Evolutionary conservation across 2,329 filamentous ascomycete genomes (phyloP), one percentile per base, ranked within the genome.

Genomic region (Colletotrichum theobromicola): DNA sequence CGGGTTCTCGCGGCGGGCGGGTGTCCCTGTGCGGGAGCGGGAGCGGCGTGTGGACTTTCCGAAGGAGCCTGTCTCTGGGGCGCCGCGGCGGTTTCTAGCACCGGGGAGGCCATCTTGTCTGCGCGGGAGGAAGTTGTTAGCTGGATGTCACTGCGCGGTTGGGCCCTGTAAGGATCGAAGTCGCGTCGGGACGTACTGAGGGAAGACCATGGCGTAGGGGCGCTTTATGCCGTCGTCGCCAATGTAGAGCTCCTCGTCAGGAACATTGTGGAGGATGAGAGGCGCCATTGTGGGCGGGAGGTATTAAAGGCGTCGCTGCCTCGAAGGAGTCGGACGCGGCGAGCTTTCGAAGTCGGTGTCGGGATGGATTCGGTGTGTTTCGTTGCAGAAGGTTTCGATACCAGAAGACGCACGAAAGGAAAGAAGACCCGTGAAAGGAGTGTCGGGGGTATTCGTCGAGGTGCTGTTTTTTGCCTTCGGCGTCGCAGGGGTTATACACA

Each of bases 261-360:
- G 91, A 76, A 93, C 92, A 80, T 93, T 93, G 81, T 93, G 92
- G 37, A 93, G 85, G 79, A 93, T 93, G 72, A 93, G 85, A 77
- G 92, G 92, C 72, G 91, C 88, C 91, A 93, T 93, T 77, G 76
- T 80, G 71, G 35, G 28, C 65, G 18, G 13, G 32, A 16, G 21
- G 53, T 85, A 83, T 55, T 60, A 32, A 2, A n/a, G 66, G 55
- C 34, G 50, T 24, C 21, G 67, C 53, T 71, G 61, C 67, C 71
- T 66, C 42, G 67, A 32, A 9, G 7, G 46, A 9, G 9, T 24
- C 7, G 42, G 61, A 34, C 35, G 61, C 30, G 26, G 61, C 61
- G 24, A 61, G 67, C 61, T 61, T 53, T 66, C 53, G 34, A 21
- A 28, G 55, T 21, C 21, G 46, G 46, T 42, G 30, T 57, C 67